Evolutionary conservation across 2,329 filamentous ascomycete genomes (phyloP), one percentile per base, ranked within the genome.

Genomic region (Botrytis byssoidea): DNA sequence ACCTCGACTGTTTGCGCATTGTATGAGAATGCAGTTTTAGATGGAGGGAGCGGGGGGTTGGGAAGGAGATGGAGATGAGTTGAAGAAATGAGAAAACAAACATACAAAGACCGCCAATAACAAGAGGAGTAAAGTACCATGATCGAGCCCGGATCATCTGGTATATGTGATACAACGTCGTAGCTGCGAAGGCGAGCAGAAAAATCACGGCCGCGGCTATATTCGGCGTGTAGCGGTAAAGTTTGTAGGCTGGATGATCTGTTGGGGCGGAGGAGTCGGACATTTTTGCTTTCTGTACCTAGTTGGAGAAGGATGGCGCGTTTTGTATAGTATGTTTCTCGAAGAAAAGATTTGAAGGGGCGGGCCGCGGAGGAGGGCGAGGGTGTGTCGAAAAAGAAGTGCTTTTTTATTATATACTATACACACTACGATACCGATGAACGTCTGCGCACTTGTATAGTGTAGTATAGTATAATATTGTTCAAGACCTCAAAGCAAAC

Each of bases 41-140:
- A 48, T 25, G 22, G 44, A 12, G 22, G 46, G 22, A 25, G 4
- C 20, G 22, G 22, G 25, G 48, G 10, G 25, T 3, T 3, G 12
- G 22, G 22, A 7, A 25, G 1, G 4, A n/a, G 48, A 51, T 14
- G 25, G 9, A 48, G 9, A 25, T 48, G 29, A 29, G 46, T 22
- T 29, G 25, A 46, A 55, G 46, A 29, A 32, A 4, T 18, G 18
- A n/a, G 8, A 37, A 35, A 32, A 37, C 1, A 40, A 10, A 69
- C 66, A 32, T 51, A 69, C 66, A 61, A 2, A 46, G 5, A 60
- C 68, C 68, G 20, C 57, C 68, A 8, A 70, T 22, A 12, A 70
- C 40, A 32, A 70, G 51, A 4, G 68, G 68, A 18, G 42, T 70
- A 14, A 51, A 35, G 86, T 80, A 32, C 48, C 48, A 70, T 22